Evolutionary conservation across 1,284 basidiomycete genomes (phyloP), one percentile per base, ranked within the genome.

Genomic region (Heterobasidion irregulare): DNA sequence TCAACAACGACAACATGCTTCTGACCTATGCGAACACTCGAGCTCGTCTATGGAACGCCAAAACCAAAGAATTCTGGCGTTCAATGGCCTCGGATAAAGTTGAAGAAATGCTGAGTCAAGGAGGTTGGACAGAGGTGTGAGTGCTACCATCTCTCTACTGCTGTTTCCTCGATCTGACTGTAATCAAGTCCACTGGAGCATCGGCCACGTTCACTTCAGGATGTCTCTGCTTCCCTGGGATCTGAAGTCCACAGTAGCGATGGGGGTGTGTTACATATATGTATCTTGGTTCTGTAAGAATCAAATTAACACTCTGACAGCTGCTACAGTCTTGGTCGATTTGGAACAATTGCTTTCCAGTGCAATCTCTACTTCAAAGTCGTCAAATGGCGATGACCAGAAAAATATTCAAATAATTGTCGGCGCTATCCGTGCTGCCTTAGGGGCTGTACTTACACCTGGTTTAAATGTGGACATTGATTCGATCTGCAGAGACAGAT

Each of bases 21-120:
- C 71, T 96, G 6, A 72, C 87, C 1, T 98, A 97, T 66, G 75
- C 76, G 2, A 86, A 92, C 59, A 82, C 80, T 2, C 83, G 87
- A 55, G 89, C 90, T 2, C 76, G 96, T 34, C 71, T 95, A 1
- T 99, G 96, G 94, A 91, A 97, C 65, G 72, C 89, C n/a, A 80
- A 83, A 57, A 88, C 86, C 0, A 80, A 82, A 53, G 94, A 97
- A 65, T 88, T 98, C 62, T 82, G 93, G 74, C 75, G 94, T 44
- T 91, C 92, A 0, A 91, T 92, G 74, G 80, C 77, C 3, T 65
- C 77, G 2, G 86, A 88, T 46, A 93, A 91, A 63, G 91, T 86
- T 0, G 78, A 83, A 52, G 91, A 92, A 52, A 75, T 94, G 57
- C 64, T 96, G 3, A 68, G 68, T 1, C 78, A 87, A 58, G 84